A percentile compares a stretch with the other conserved stretches of the same genome.
Evolutionary conservation across 805 yeast genomes (phyloP).

Genomic region (Saccharomycopsis sp.): DNA sequence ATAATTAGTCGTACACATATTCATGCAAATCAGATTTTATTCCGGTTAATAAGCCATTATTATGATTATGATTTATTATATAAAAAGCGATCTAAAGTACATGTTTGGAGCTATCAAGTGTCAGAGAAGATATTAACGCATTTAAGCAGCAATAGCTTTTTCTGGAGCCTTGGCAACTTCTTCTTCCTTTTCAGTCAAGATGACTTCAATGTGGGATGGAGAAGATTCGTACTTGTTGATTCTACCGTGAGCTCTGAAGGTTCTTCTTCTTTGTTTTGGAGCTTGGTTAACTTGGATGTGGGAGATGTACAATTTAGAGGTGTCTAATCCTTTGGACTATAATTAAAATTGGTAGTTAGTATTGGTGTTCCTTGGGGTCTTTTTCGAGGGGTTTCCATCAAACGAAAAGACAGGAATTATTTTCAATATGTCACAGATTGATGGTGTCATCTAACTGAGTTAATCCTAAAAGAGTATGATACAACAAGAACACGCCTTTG

Average conservation of each 20-base stretch:
- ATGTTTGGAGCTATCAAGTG: too few relatives aligned
- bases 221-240: constrained; percentile 98
- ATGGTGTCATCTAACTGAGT: neutral
- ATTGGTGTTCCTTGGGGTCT: neutral
- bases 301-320: constrained; percentile 85
- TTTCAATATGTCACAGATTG: neutral
- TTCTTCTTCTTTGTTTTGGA: constrained; percentile 99
- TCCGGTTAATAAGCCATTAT: neutral
- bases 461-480: neutral
- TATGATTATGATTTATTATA: too few relatives aligned
- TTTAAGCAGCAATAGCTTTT: constrained; percentile 42
- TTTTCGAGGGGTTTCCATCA: neutral
- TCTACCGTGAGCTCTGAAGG: constrained; percentile 99
- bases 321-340: constrained; percentile 92
- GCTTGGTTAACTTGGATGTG: constrained; percentile 99
- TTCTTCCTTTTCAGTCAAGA: constrained; percentile 93
- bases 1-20: neutral
- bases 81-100: neutral
- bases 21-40: neutral
- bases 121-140: too few relatives aligned
- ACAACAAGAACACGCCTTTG: too few relatives aligned
- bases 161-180: constrained; percentile 88
- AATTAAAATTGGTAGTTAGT: constrained; percentile 20
- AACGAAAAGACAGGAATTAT: neutral
- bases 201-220: constrained; percentile 98